These are phyloP conservation scores for Cordyceps fumosorosea DNA, from an alignment of 2,329 filamentous ascomycete species.

Conservation along the genomic window DNA sequence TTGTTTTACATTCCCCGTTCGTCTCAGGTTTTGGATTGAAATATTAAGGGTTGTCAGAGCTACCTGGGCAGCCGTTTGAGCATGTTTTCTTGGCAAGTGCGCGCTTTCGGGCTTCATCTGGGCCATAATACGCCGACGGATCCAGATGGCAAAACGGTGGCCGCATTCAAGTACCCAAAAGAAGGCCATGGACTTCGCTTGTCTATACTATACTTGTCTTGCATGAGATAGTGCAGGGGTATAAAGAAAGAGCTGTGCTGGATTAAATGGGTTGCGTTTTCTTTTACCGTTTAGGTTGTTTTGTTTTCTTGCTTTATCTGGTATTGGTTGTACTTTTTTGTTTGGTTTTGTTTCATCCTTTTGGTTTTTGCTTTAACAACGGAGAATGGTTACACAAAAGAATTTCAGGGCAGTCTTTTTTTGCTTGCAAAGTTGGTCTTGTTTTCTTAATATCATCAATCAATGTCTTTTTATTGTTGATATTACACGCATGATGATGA, in stretches of 20 bases:
- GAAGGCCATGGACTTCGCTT: neutral
- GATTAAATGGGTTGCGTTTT: neutral
- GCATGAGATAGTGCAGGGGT: neutral
- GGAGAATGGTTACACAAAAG: conserved; percentile 14
- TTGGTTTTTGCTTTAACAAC: conserved; percentile 1
- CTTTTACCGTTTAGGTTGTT: neutral
- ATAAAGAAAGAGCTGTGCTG: neutral
- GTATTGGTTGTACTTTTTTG: neutral
- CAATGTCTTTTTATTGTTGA: neutral
- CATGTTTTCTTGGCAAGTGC: neutral
- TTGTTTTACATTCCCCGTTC: too few species aligned
- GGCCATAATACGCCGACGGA: neutral
- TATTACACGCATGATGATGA: neutral
- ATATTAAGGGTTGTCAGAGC: neutral
- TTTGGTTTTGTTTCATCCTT: neutral
- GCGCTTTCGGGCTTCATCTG: neutral
- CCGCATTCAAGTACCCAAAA: neutral
- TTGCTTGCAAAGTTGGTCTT: neutral
- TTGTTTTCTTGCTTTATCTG: neutral
- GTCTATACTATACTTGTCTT: neutral
- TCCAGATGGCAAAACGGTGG: neutral
- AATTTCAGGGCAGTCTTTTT: conserved; percentile 3
- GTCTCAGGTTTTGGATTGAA: neutral
- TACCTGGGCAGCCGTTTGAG: neutral
- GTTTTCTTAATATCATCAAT: neutral